Evolutionary conservation across 2,329 filamentous ascomycete genomes (phyloP).

Genomic region (Ramichloridium luteum): DNA sequence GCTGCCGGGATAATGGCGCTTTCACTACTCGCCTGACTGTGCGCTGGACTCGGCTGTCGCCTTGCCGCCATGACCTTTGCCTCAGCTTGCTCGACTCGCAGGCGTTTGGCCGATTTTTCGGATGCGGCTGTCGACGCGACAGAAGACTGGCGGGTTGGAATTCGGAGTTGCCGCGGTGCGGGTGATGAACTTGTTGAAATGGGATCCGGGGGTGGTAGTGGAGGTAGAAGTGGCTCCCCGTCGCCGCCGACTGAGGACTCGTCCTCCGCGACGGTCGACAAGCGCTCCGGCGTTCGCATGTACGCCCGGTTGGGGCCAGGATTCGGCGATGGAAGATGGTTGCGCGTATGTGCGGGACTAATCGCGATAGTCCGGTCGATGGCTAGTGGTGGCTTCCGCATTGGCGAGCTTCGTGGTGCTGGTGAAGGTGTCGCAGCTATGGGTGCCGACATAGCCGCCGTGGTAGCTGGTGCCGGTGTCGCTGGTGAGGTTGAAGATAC

Average conservation of each 20-base stretch:
- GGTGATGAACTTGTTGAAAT: constrained; percentile 7
- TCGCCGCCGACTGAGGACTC: constrained; percentile 10
- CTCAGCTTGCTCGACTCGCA: constrained; percentile 23
- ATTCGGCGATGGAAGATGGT: constrained; percentile 2
- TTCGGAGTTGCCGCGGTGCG: constrained; percentile 5
- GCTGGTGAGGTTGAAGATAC: constrained; percentile 2
- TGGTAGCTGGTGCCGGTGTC: constrained; percentile 2
- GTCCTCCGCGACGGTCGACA: constrained; percentile 24
- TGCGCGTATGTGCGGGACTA: constrained; percentile 13
- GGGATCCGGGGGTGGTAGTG: constrained; percentile 3
- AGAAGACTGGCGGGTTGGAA: constrained; percentile 13
- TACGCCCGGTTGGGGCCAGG: constrained; percentile 8
- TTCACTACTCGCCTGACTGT: no score
- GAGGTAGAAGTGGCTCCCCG: constrained; percentile 9
- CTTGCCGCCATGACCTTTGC: constrained; percentile 15
- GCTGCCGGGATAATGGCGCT: no score
- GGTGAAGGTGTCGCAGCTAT: constrained; percentile 4
- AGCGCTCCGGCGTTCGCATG: constrained; percentile 18
- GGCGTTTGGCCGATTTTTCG: constrained; percentile 25
- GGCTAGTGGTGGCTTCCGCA: constrained; percentile 3
- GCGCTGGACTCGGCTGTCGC: constrained; percentile 13
- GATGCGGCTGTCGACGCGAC: constrained; percentile 12
- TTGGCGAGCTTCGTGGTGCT: no score
- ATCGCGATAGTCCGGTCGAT: constrained; percentile 24
- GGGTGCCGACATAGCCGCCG: constrained; percentile 2